Conservation (phyloP, 202 grass and related monocot species). For the Zoysia matrella region DNA sequence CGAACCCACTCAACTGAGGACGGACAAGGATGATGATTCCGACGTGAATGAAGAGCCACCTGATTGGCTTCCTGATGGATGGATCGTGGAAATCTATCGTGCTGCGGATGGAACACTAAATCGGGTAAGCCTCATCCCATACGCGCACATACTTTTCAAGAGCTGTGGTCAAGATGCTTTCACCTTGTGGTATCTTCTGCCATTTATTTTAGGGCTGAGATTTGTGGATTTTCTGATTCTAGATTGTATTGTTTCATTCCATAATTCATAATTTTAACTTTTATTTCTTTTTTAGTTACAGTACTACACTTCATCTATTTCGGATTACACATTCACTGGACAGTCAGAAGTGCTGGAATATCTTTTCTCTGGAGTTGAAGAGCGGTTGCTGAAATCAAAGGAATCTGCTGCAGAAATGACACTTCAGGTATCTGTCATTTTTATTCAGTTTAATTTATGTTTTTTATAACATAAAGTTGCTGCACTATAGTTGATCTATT, state of each 20-base stretch:
- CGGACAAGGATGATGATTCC: not conserved
- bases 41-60: not conserved
- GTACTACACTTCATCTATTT: too few relatives aligned
- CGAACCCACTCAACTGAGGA: accelerated
- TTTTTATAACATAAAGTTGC: not conserved
- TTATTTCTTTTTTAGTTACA: too few relatives aligned
- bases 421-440: not conserved
- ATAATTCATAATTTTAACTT: not conserved
- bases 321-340: too few relatives aligned
- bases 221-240: not conserved
- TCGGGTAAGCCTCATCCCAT: conserved; percentile 22
- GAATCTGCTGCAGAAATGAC: not conserved
- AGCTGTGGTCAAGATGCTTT: not conserved
- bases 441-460: not conserved
- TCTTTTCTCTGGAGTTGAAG: too few relatives aligned
- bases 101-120: conserved; percentile 17
- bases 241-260: not conserved
- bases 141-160: not conserved
- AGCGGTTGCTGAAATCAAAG: not conserved
- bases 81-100: conserved; percentile 47
- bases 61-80: conserved; percentile 58
- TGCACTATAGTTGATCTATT: not conserved
- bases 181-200: not conserved
- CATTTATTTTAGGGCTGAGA: not conserved
- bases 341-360: too few relatives aligned